These are phyloP conservation scores for Claviceps purpurea DNA, from an alignment of 2,329 filamentous ascomycete species.

Conservation along the genomic window DNA sequence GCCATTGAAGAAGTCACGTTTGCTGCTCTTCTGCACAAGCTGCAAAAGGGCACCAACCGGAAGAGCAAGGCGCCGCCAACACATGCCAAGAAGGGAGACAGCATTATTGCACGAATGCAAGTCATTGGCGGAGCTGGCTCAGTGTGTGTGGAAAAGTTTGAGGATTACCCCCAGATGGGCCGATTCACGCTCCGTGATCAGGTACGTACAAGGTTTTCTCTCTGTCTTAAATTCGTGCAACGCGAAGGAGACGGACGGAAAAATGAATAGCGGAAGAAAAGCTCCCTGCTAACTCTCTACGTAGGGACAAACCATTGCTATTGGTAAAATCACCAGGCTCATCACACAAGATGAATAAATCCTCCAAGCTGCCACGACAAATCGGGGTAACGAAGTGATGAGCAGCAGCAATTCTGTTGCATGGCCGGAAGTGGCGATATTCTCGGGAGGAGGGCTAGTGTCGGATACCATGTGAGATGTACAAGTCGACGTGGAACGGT, in stretches of 20 bases:
- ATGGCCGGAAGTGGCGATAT: not conserved
- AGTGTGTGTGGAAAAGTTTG: slow-evolving; percentile 88
- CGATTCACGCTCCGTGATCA: slow-evolving; percentile 83
- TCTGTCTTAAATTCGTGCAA: no score
- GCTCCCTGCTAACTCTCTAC: not conserved
- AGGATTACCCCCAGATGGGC: slow-evolving; percentile 90
- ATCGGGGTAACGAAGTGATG: not conserved
- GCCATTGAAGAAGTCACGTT: slow-evolving; percentile 98
- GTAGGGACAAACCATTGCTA: slow-evolving; percentile 96
- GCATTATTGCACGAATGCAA: slow-evolving; percentile 86
- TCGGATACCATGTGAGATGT: not conserved
- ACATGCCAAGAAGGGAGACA: slow-evolving; percentile 68
- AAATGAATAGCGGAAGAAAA: not conserved
- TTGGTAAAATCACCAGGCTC: slow-evolving; percentile 96
- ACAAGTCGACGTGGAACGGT: not conserved
- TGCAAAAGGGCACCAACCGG: slow-evolving; percentile 86
- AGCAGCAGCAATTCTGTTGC: not conserved
- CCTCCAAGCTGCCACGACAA: not conserved
- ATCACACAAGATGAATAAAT: slow-evolving; percentile 24
- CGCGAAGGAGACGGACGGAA: no score
- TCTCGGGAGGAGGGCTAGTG: not conserved
- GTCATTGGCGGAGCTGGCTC: slow-evolving; percentile 73
- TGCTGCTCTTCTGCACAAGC: slow-evolving; percentile 71
- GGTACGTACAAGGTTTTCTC: slow-evolving; percentile 32
- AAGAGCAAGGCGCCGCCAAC: slow-evolving; percentile 90